phyloP scores from a whole-genome alignment of 352 stramenopile species.

The Peronospora belbahrii region DNA sequence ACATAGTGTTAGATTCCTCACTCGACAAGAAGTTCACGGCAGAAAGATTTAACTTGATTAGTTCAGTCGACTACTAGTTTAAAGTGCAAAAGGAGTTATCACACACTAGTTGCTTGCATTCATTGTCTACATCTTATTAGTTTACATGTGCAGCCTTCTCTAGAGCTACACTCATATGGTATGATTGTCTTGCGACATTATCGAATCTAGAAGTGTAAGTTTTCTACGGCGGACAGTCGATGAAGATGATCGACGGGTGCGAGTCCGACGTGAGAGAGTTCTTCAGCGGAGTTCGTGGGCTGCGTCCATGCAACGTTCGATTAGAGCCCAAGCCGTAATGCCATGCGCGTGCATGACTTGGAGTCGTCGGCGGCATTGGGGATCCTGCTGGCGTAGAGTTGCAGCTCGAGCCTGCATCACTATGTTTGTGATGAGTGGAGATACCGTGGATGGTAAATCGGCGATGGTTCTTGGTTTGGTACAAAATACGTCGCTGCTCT shows the following conservation, averaged over 20 bases:
- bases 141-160: conserved; percentile 11
- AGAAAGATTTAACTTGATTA: too few species aligned
- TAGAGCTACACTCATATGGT: conserved; percentile 6
- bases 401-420: conserved; percentile 7
- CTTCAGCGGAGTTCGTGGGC: conserved; percentile 6
- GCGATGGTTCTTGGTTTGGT: conserved; percentile 18
- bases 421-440: conserved; percentile 13
- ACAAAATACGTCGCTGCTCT: conserved; percentile 17
- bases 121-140: conserved; percentile 6
- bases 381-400: conserved; percentile 12
- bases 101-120: too few species aligned
- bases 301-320: conserved; percentile 2
- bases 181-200: conserved; percentile 3
- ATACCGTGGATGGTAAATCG: conserved; percentile 28
- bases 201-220: conserved; percentile 1
- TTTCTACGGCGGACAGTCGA: conserved; percentile 24
- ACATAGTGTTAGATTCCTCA: too few species aligned
- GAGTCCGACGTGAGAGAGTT: conserved; percentile 5
- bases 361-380: conserved; percentile 1
- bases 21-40: too few species aligned
- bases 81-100: too few species aligned
- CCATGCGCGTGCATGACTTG: conserved; percentile 3
- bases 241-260: conserved; percentile 31
- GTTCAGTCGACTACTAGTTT: too few species aligned
- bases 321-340: conserved; percentile 8